A percentile compares a stretch with the other conserved stretches of the same genome.
These are phyloP conservation scores for Gaultheria prostrata DNA, from an alignment of 148 eudicot genomes.

Conservation along the genomic window DNA sequence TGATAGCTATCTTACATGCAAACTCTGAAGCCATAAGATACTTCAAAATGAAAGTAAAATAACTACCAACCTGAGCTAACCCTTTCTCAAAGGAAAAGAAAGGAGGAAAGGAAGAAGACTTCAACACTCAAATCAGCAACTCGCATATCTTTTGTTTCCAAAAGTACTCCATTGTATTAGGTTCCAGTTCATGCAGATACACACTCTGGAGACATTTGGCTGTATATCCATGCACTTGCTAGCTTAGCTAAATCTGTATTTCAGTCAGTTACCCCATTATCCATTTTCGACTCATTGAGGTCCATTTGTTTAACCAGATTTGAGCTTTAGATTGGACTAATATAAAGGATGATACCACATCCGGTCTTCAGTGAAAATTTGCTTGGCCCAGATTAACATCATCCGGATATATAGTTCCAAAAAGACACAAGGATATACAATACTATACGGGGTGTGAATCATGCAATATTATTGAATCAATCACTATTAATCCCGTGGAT, in stretches of 20 bases:
- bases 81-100: not conserved
- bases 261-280: not conserved
- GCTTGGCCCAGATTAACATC: not conserved
- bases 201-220: not conserved
- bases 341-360: not conserved
- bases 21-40: not conserved
- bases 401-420: not conserved
- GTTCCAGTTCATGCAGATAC: not conserved
- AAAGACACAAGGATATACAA: not conserved
- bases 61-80: not conserved
- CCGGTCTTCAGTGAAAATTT: not conserved
- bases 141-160: not conserved
- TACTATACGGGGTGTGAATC: not conserved
- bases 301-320: not conserved
- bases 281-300: not conserved
- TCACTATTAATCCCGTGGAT: not conserved
- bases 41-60: not conserved
- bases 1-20: too few species aligned
- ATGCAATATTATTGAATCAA: too few species aligned
- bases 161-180: not conserved
- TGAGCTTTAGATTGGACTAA: not conserved
- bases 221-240: not conserved
- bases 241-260: not conserved
- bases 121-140: not conserved
- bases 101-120: not conserved